These are phyloP conservation scores for Neurospora crassa DNA, from an alignment of 2,329 filamentous ascomycete genomes.

Conservation along the genomic window DNA sequence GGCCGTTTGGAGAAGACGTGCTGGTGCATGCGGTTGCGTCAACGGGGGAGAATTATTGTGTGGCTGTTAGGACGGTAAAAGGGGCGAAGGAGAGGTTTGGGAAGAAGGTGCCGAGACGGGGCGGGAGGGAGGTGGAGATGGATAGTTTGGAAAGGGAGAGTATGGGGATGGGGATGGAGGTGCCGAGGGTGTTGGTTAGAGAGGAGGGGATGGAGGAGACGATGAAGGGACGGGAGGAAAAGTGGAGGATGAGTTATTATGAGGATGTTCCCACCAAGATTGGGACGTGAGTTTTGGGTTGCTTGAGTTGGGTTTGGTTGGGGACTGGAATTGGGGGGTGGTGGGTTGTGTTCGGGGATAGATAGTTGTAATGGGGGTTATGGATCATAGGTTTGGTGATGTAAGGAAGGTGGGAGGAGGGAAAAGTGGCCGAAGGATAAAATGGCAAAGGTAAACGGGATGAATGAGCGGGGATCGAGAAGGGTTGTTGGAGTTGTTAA, in stretches of 20 bases:
- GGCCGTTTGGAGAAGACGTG: conserved; percentile 36
- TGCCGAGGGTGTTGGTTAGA: neutral
- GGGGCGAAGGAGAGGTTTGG: conserved; percentile 17
- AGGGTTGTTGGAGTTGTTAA: too few species aligned
- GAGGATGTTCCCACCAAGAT: neutral
- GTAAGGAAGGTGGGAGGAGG: too few species aligned
- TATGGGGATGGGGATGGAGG: neutral
- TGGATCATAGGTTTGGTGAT: too few species aligned
- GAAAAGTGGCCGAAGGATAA: too few species aligned
- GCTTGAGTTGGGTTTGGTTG: neutral
- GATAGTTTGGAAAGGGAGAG: too few species aligned
- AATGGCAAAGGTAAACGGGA: too few species aligned
- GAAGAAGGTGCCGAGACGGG: conserved; percentile 5
- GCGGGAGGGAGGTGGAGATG: neutral
- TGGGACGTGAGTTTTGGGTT: neutral
- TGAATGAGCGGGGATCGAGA: too few species aligned
- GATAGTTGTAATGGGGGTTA: too few species aligned
- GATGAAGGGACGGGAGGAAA: neutral
- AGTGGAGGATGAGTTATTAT: neutral
- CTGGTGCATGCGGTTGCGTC: conserved; percentile 32
- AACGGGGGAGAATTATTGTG: conserved; percentile 30
- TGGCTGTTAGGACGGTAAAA: conserved; percentile 26
- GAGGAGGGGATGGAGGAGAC: neutral
- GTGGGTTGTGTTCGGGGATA: too few species aligned
- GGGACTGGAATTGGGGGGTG: too few species aligned